Evolutionary conservation across 2,329 filamentous ascomycete genomes (phyloP), one percentile per base, ranked within the genome.

Genomic region (Colletotrichum sp.): DNA sequence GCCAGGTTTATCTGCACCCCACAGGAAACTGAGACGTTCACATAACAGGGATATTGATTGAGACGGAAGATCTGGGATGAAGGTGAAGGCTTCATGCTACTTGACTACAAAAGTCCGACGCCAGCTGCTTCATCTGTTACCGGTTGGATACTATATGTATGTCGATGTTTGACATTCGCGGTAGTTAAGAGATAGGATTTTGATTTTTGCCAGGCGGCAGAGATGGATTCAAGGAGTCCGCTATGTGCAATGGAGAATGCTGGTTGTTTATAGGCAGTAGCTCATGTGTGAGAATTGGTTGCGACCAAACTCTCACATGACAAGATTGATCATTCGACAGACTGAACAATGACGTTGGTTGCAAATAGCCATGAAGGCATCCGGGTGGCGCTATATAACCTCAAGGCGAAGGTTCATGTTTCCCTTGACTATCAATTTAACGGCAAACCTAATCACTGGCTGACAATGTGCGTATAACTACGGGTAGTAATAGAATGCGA

Each of bases 241-340:
- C 16, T 43, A 10, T 18, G 38, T 8, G 38, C 5, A 8, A 18
- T 43, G 8, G 0, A 18, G 38, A 18, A 43, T 5, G 8, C 18
- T n/a, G 16, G 5, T 1, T 3, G 38, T 3, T n/a, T 10, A 43
- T 10, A n/a, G 5, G 8, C 38, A 6, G 18, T 6, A 43, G 1
- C n/a, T 10, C 8, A n/a, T 43, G 18, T 43, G 16, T n/a, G 18
- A 18, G 0, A 43, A n/a, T 10, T 10, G 16, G 18, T 43, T 43
- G 9, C 38, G 1, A 9, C 8, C 8, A 43, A 3, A 43, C 5
- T n/a, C 16, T n/a, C 2, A 43, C 38, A n/a, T 43, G 8, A n/a
- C 6, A n/a, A 18, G 16, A 10, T 18, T 12, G 38, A 43, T 43
- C 38, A 43, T n/a, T n/a, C 38, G 38, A n/a, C 38, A 43, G 5